Conservation (phyloP, 768 basidiomycete species). For the Dentipellis sp. region DNA sequence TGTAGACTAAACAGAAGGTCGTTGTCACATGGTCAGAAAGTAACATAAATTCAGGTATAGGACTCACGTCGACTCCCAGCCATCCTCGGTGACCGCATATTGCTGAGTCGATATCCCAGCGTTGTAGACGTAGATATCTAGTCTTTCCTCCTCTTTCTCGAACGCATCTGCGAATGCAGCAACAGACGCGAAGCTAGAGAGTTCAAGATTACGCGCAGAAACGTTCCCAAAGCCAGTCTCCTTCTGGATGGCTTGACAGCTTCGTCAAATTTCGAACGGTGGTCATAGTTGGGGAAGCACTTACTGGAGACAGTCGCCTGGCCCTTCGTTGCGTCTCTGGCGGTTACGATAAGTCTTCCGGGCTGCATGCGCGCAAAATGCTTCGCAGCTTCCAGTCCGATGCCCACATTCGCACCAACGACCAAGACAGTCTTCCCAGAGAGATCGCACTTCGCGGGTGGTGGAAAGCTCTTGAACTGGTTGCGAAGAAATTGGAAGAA, state of each 20-base stretch:
- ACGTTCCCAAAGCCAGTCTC: conserved; percentile 7
- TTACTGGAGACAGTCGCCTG: conserved; percentile 26
- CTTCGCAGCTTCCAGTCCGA: conserved; percentile 38
- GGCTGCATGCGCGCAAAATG: conserved; percentile 38
- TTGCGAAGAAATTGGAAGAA: background rate
- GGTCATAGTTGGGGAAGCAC: conserved; percentile 1
- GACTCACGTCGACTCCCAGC: conserved; percentile 19
- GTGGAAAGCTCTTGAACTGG: background rate
- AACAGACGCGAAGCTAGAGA: conserved; percentile 16
- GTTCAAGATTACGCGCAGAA: conserved; percentile 18
- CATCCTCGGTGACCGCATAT: conserved; percentile 20
- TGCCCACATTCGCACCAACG: conserved; percentile 40
- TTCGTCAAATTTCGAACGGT: conserved; percentile 9
- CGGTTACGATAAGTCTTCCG: conserved; percentile 30
- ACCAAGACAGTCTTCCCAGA: conserved; percentile 40
- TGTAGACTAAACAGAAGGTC: conserved; percentile 28
- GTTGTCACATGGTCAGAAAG: background rate
- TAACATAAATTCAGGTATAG: background rate
- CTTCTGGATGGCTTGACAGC: conserved; percentile 12
- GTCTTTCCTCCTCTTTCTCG: conserved; percentile 12
- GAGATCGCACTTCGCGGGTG: conserved; percentile 20
- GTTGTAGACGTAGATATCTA: conserved; percentile 19
- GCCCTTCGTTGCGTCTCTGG: conserved; percentile 28
- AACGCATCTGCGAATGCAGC: conserved; percentile 14
- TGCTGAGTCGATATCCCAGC: conserved; percentile 14